Conservation (phyloP, 345 rosid genomes). For the Citrus glauca region DNA sequence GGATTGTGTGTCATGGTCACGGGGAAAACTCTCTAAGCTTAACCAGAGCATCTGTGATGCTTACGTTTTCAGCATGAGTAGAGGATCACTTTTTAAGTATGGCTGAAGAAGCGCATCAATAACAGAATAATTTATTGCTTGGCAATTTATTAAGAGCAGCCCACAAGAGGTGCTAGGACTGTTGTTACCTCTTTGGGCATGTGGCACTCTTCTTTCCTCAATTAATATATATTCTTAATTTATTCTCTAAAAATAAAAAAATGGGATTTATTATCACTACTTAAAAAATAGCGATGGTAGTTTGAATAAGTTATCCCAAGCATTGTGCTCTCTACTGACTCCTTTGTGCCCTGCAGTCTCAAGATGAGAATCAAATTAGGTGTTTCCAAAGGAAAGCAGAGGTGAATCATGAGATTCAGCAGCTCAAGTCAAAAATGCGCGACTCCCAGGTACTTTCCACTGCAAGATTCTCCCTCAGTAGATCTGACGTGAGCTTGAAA, state of each 20-base stretch:
- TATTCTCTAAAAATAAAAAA: background rate
- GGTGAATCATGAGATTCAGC: constrained; percentile 95
- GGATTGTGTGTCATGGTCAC: background rate
- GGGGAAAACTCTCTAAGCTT: background rate
- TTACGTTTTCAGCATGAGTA: background rate
- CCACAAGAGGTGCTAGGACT: background rate
- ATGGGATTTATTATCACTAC: background rate
- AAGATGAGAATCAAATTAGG: constrained; percentile 74
- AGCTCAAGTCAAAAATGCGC: constrained; percentile 86
- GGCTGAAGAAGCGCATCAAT: background rate
- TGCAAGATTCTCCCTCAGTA: constrained; percentile 3
- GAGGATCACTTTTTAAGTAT: background rate
- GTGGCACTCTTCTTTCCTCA: background rate
- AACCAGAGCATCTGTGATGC: background rate
- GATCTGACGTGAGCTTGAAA: constrained; percentile 8
- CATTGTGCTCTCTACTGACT: background rate
- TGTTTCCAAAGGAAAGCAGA: constrained; percentile 87
- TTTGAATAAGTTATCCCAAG: constrained; percentile 15
- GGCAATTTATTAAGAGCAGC: background rate
- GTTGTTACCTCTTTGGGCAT: background rate
- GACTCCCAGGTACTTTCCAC: constrained; percentile 81
- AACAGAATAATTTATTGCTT: background rate
- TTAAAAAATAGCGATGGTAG: background rate
- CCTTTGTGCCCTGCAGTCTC: constrained; percentile 50
- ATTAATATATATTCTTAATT: background rate